Percentiles rank a stretch among this genome's conserved stretches.
phyloP scores from a whole-genome alignment of 2,329 filamentous ascomycete species.

The Xylaria polymorpha region DNA sequence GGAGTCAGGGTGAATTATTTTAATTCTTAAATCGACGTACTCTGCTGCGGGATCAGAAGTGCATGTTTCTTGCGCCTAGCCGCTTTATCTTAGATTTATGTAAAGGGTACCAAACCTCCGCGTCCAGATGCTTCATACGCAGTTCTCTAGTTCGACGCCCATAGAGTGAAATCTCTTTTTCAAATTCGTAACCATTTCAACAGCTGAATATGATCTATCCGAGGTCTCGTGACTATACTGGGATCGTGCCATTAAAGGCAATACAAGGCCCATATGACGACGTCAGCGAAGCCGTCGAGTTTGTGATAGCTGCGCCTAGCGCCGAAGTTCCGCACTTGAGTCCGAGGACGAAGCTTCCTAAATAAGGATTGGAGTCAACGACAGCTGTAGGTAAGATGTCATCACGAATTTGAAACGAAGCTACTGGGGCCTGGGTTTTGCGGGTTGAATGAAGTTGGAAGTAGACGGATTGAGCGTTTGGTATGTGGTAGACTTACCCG shows the following conservation, averaged over 20 bases:
- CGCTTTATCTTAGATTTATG: not conserved
- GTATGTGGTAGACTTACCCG: slow-evolving; percentile 60
- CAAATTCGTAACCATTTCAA: not conserved
- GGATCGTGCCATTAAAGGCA: slow-evolving; percentile 45
- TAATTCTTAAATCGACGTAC: not conserved
- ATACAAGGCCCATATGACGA: slow-evolving; percentile 49
- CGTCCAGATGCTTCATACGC: not conserved
- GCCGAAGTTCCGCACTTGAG: slow-evolving; percentile 61
- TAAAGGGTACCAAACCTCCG: not conserved
- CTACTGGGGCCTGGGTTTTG: not conserved
- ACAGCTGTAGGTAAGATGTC: not conserved
- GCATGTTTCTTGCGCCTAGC: not conserved
- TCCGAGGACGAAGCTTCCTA: slow-evolving; percentile 57
- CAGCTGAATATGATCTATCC: no score
- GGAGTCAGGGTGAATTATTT: not conserved
- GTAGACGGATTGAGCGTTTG: not conserved
- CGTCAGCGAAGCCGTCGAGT: slow-evolving; percentile 50
- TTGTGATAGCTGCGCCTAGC: slow-evolving; percentile 51
- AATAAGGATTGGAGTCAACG: not conserved
- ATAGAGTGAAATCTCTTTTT: not conserved
- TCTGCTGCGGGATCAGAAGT: not conserved
- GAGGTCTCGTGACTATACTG: slow-evolving; percentile 36
- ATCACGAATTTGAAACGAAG: not conserved
- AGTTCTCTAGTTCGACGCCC: not conserved
- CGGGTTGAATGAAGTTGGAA: not conserved